phyloP scores from a whole-genome alignment of 2,329 filamentous ascomycete species.

The Ophiostoma piceae region DNA sequence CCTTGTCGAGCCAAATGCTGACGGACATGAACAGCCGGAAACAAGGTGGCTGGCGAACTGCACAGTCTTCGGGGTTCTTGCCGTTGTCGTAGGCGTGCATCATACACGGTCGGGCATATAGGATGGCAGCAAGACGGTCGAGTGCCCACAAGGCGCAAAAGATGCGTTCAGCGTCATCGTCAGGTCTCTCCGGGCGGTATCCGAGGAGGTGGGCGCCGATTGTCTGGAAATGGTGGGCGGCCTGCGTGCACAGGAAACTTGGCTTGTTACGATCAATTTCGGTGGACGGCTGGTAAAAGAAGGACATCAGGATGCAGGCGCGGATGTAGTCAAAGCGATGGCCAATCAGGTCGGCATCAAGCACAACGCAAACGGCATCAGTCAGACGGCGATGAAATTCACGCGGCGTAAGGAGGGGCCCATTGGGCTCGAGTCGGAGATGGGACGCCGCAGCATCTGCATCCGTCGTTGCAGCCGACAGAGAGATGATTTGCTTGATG shows the following conservation, averaged over 20 bases:
- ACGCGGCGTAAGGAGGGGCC: slow-evolving; percentile 39
- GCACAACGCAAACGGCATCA: slow-evolving; percentile 44
- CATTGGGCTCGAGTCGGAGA: slow-evolving; percentile 41
- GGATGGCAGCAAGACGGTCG: slow-evolving; percentile 54
- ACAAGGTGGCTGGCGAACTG: slow-evolving; percentile 46
- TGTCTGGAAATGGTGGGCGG: slow-evolving; percentile 54
- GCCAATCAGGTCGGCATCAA: slow-evolving; percentile 50
- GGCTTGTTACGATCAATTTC: slow-evolving; percentile 52
- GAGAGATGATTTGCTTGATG: slow-evolving; percentile 50
- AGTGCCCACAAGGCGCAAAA: slow-evolving; percentile 58
- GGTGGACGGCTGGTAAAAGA: slow-evolving; percentile 54
- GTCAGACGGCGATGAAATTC: slow-evolving; percentile 48
- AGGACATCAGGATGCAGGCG: slow-evolving; percentile 48
- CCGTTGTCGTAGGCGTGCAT: slow-evolving; percentile 58
- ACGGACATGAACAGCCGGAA: slow-evolving; percentile 55
- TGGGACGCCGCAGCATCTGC: slow-evolving; percentile 39
- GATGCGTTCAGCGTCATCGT: slow-evolving; percentile 44
- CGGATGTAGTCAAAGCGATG: slow-evolving; percentile 53
- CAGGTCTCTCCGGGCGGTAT: slow-evolving; percentile 33
- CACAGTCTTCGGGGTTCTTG: slow-evolving; percentile 47
- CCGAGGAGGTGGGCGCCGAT: slow-evolving; percentile 50
- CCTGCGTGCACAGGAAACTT: slow-evolving; percentile 48
- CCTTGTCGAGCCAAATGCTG: slow-evolving; percentile 51
- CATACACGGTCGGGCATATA: slow-evolving; percentile 55
- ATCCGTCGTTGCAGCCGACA: slow-evolving; percentile 47